Evolutionary conservation across 106 monocot species (phyloP), one percentile per base, ranked within the genome.

Genomic region (Agapanthus africanus): DNA sequence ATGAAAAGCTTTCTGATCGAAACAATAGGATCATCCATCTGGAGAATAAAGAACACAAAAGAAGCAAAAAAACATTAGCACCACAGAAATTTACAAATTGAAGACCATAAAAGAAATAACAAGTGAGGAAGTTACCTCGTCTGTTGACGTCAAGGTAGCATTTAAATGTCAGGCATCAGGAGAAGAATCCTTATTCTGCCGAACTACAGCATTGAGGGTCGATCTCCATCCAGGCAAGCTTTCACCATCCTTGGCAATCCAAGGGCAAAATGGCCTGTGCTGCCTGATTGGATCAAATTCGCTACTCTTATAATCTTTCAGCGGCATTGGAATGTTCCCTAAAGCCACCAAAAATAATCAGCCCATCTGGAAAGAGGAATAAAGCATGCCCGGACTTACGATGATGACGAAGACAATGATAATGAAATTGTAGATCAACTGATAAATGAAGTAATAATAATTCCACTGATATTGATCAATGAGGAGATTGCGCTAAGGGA

Each of bases 261-360:
- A 97, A 14, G 97, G 89, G 82, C 97, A 97, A 60, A 92, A 97
- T 11, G 82, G 74, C 59, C 97, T 81, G 65, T 97, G 97, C 38
- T 89, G 95, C 74, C 74, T 82, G 67, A 97, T 81, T 63, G 92
- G 88, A 74, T 97, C 87, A 57, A 97, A 89, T 60, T 78, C 82
- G 6, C 57, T 69, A 18, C 25, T 50, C 65, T 57, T 79, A 54
- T 63, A 51, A 23, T 66, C 18, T 65, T 40, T 37, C 7, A 40
- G 11, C 14, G 18, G 66, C 39, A 66, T 19, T 34, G 15, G n/a
- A n/a, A 25, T 66, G 42, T 77, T 70, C 22, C 78, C 84, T 81
- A 59, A 21, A 74, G 5, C 22, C 14, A 70, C 37, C 51, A 37
- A 65, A 52, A 19, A 6, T 40, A 37, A 3, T 40, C 64, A 65